phyloP scores from a whole-genome alignment of 208 protist species.

The Kentomonas sorsogonicus region DNA sequence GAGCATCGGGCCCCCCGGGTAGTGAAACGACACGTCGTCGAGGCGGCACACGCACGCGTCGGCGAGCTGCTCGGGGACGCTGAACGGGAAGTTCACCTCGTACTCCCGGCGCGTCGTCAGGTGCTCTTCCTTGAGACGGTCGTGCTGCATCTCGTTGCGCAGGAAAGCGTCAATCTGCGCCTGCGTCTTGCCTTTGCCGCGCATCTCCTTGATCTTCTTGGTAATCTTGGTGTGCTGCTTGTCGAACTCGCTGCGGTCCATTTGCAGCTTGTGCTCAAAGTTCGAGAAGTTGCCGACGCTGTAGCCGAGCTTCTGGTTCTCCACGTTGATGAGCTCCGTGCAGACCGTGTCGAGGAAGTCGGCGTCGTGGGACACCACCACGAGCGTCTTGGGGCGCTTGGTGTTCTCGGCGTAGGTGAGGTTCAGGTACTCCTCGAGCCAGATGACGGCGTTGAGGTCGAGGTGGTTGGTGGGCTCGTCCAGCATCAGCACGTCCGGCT shows the following conservation, averaged over 20 bases:
- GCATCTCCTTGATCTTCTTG: constrained; percentile 82
- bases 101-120: constrained; percentile 86
- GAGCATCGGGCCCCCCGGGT: constrained; percentile 62
- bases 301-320: constrained; percentile 86
- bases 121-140: constrained; percentile 54
- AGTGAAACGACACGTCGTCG: constrained; percentile 81
- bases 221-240: constrained; percentile 75
- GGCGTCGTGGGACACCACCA: constrained; percentile 96
- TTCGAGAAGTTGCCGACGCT: constrained; percentile 76
- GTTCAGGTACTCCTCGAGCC: constrained; percentile 91
- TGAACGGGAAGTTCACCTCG: constrained; percentile 86
- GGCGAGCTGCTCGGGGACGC: constrained; percentile 62
- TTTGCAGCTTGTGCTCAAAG: constrained; percentile 70
- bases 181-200: constrained; percentile 86
- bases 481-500: constrained; percentile 94
- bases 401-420: constrained; percentile 72
- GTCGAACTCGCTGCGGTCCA: constrained; percentile 75
- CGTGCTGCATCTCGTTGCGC: constrained; percentile 62
- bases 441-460: constrained; percentile 93
- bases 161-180: constrained; percentile 78
- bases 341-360: constrained; percentile 94
- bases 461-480: constrained; percentile 98
- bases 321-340: constrained; percentile 92
- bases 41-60: constrained; percentile 83
- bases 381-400: constrained; percentile 83